Evolutionary conservation across 768 basidiomycete species (phyloP).

Genomic region (Pleurotus djamor): DNA sequence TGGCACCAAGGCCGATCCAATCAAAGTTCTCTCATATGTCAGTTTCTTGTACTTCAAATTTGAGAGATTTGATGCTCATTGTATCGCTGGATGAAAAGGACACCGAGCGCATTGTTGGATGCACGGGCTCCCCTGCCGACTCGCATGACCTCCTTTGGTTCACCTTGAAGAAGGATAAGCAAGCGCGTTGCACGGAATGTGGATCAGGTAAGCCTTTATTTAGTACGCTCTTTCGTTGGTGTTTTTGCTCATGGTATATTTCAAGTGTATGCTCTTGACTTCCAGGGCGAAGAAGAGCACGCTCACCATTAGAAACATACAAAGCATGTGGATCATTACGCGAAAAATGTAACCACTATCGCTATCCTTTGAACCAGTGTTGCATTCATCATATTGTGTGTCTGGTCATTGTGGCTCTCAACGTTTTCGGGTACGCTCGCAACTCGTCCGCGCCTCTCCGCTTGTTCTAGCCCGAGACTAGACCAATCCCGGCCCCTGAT

Average conservation of each 20-base stretch:
- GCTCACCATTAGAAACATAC: constrained; percentile 9
- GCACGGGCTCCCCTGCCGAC: constrained; percentile 93
- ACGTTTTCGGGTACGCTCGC: too few relatives aligned
- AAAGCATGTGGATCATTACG: not conserved
- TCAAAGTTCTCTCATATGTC: constrained; percentile 86
- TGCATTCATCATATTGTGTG: too few relatives aligned
- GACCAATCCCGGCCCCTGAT: too few relatives aligned
- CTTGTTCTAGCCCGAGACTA: too few relatives aligned
- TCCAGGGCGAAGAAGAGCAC: constrained; percentile 17
- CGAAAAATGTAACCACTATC: not conserved
- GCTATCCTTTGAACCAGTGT: not conserved
- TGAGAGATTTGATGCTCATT: not conserved
- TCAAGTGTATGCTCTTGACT: constrained; percentile 74
- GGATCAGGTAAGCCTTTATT: constrained; percentile 70
- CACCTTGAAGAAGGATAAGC: constrained; percentile 59
- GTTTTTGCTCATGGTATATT: constrained; percentile 1
- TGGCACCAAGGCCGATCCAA: constrained; percentile 85
- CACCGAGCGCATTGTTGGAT: constrained; percentile 83
- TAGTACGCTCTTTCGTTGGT: not conserved
- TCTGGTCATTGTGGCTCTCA: not conserved
- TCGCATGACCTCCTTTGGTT: constrained; percentile 95
- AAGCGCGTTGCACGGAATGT: constrained; percentile 87
- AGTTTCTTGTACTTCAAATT: constrained; percentile 26
- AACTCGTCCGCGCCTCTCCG: too few relatives aligned
- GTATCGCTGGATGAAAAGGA: constrained; percentile 43